These are phyloP conservation scores for Apiospora arundinis DNA, from an alignment of 2,329 filamentous ascomycete species.

Conservation along the genomic window DNA sequence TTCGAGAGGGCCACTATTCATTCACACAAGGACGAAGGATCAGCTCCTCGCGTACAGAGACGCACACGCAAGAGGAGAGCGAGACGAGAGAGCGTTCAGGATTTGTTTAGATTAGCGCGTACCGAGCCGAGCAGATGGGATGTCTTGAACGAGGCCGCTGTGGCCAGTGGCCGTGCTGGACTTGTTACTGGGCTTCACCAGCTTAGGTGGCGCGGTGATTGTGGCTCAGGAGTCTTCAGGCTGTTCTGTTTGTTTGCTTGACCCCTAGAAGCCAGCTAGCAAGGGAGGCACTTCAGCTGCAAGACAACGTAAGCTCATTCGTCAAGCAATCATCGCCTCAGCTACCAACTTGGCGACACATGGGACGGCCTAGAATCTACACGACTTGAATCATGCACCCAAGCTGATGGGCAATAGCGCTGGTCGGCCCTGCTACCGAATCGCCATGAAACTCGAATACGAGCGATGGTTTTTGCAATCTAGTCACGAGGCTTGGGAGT, in stretches of 20 bases:
- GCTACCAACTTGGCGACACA: not conserved
- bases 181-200: not conserved
- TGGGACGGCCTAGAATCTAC: not conserved
- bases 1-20: not conserved
- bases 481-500: not conserved
- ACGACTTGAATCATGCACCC: not conserved
- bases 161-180: not conserved
- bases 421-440: not conserved
- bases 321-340: not conserved
- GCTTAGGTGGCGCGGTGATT: not conserved
- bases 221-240: not conserved
- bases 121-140: not conserved
- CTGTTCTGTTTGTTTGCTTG: not conserved
- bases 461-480: not conserved
- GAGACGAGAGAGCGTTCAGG: not conserved
- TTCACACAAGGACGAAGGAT: not conserved
- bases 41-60: not conserved
- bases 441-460: not conserved
- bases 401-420: not conserved
- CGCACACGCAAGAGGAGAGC: not conserved
- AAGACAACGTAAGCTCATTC: not conserved
- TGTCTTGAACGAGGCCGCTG: not conserved
- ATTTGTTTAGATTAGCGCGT: not conserved
- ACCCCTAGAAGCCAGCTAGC: not conserved
- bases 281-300: constrained; percentile 3